Evolutionary conservation across 2,329 filamentous ascomycete genomes (phyloP).

Genomic region (Aspergillus terreus): DNA sequence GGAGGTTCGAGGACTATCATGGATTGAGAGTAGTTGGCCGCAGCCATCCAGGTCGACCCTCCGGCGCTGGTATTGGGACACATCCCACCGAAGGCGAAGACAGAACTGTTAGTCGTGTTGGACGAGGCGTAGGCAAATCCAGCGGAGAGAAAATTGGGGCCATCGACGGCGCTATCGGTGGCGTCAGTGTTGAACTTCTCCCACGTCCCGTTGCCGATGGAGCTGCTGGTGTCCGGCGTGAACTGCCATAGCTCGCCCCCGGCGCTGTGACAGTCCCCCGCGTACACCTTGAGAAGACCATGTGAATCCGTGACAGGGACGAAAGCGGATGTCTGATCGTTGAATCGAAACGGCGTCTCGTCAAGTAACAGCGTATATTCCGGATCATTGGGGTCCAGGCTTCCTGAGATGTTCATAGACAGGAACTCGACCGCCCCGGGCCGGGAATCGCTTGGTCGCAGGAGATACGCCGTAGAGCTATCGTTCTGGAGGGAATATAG

Average conservation of each 20-base stretch:
- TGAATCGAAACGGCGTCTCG: slow-evolving; percentile 22
- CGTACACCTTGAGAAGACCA: slow-evolving; percentile 69
- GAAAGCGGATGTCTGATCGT: slow-evolving; percentile 60
- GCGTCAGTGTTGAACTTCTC: slow-evolving; percentile 37
- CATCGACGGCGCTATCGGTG: slow-evolving; percentile 31
- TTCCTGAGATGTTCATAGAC: slow-evolving; percentile 62
- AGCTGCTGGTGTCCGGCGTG: slow-evolving; percentile 42
- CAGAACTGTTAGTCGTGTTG: slow-evolving; percentile 48
- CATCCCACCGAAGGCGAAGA: slow-evolving; percentile 86
- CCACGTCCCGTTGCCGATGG: slow-evolving; percentile 55
- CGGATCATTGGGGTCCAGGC: slow-evolving; percentile 48
- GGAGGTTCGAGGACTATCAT: slow-evolving; percentile 61
- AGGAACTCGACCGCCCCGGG: slow-evolving; percentile 52
- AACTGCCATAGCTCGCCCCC: slow-evolving; percentile 66
- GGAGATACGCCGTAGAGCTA: slow-evolving; percentile 63
- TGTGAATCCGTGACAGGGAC: slow-evolving; percentile 63
- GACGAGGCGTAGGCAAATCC: slow-evolving; percentile 64
- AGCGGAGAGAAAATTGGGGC: slow-evolving; percentile 55
- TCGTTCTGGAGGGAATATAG: slow-evolving; percentile 54
- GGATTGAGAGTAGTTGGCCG: slow-evolving; percentile 72
- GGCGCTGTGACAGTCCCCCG: slow-evolving; percentile 65
- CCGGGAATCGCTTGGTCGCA: slow-evolving; percentile 54
- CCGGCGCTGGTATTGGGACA: slow-evolving; percentile 57
- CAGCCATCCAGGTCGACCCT: slow-evolving; percentile 58
- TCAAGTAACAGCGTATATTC: slow-evolving; percentile 27